These are phyloP conservation scores for Dipteronia dyeriana DNA, from an alignment of 345 rosid genomes.

Conservation along the genomic window DNA sequence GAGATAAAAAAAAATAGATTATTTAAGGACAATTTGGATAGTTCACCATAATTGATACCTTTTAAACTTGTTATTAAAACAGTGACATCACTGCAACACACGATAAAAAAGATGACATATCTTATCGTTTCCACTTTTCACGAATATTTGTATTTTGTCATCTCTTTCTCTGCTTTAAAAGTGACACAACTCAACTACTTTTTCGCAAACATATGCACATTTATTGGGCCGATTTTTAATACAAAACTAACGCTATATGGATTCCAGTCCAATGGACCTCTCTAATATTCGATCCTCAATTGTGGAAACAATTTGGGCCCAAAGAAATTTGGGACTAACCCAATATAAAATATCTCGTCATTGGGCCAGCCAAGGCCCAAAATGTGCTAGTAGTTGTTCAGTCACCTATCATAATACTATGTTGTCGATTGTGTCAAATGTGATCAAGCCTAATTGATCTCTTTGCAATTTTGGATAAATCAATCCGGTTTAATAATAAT, in stretches of 20 bases:
- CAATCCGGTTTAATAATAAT: neutral
- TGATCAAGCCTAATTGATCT: neutral
- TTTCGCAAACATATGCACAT: too few species aligned
- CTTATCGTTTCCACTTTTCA: too few species aligned
- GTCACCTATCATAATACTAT: neutral
- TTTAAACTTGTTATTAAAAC: too few species aligned
- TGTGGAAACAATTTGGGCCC: neutral
- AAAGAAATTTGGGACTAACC: neutral
- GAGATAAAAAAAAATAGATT: too few species aligned
- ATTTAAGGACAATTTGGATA: too few species aligned
- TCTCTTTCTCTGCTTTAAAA: neutral
- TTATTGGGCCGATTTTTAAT: neutral
- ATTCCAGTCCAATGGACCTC: too few species aligned
- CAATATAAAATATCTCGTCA: too few species aligned
- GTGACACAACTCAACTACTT: neutral
- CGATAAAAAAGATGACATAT: too few species aligned
- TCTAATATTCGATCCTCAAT: too few species aligned
- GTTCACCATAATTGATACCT: too few species aligned
- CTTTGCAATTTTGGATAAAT: neutral
- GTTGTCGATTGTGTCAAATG: neutral
- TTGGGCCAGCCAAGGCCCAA: neutral
- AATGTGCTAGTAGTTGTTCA: neutral
- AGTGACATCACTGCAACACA: too few species aligned
- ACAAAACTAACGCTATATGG: too few species aligned
- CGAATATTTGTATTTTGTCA: constrained; percentile 57